Conservation (phyloP, 306 rosid genomes). For the Vicia sativa region DNA sequence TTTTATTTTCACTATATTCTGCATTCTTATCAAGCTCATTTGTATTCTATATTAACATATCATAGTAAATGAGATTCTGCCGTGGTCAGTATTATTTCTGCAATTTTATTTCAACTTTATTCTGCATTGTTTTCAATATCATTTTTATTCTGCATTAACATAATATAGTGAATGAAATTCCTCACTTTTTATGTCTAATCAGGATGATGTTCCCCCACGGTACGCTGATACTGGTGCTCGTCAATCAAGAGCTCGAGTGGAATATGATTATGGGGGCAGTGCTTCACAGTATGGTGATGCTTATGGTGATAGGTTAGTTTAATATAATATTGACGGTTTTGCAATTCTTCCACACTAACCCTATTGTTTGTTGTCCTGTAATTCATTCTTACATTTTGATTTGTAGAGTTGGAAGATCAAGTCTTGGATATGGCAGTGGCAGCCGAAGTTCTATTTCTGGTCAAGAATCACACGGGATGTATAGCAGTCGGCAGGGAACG, state of each 20-base stretch:
- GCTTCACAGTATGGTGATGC: constrained; percentile 90
- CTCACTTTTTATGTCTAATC: constrained; percentile 1
- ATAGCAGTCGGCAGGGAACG: constrained; percentile 77
- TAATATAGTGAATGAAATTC: constrained; percentile 10
- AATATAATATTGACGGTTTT: background rate
- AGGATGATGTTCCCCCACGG: constrained; percentile 89
- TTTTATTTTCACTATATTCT: background rate
- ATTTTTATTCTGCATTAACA: background rate
- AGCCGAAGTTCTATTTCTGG: constrained; percentile 71
- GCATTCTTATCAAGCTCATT: background rate
- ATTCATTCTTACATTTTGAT: constrained; percentile 28
- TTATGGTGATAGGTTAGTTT: constrained; percentile 78
- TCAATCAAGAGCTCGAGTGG: constrained; percentile 88
- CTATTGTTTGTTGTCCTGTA: constrained; percentile 7
- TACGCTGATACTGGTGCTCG: constrained; percentile 74
- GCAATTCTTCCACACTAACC: background rate
- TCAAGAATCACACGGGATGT: constrained; percentile 80
- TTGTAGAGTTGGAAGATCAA: constrained; percentile 77
- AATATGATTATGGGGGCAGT: constrained; percentile 80
- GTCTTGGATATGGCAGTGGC: constrained; percentile 70
- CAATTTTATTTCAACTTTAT: background rate
- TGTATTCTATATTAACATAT: background rate
- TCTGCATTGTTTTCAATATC: background rate
- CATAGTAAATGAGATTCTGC: constrained; percentile 35
- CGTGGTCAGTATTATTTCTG: constrained; percentile 52